These are phyloP conservation scores for Trichosanthes cucumerina DNA, from an alignment of 306 rosid genomes.

Conservation along the genomic window DNA sequence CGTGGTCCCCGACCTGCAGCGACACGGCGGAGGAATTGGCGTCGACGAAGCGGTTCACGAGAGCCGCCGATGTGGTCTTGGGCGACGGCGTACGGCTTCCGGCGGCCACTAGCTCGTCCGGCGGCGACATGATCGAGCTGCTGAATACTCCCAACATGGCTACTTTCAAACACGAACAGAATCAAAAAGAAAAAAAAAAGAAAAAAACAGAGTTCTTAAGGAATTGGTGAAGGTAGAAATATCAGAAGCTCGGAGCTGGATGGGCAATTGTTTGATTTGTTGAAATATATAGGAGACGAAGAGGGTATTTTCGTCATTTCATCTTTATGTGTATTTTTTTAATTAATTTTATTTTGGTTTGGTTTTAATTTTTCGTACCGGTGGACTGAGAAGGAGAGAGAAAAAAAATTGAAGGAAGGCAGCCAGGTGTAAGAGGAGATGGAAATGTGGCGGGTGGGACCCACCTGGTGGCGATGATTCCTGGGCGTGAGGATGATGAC, in stretches of 20 bases:
- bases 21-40: constrained; percentile 50
- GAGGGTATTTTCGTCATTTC: neutral
- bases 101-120: constrained; percentile 84
- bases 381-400: neutral
- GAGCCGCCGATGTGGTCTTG: constrained; percentile 42
- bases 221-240: neutral
- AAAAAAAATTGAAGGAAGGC: neutral
- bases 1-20: constrained; percentile 57
- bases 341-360: neutral
- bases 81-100: constrained; percentile 92
- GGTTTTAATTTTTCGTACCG: neutral
- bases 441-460: neutral
- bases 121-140: constrained; percentile 69
- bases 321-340: accelerated
- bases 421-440: neutral
- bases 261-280: neutral
- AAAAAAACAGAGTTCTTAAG: too few species aligned
- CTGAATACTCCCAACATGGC: constrained; percentile 83
- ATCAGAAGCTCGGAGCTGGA: neutral
- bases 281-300: neutral
- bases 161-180: neutral
- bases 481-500: neutral
- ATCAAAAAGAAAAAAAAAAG: neutral
- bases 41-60: constrained; percentile 50
- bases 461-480: constrained; percentile 6